Conservation (phyloP, 495 filamentous ascomycete genomes). For the Chaetomidium leptoderma region DNA sequence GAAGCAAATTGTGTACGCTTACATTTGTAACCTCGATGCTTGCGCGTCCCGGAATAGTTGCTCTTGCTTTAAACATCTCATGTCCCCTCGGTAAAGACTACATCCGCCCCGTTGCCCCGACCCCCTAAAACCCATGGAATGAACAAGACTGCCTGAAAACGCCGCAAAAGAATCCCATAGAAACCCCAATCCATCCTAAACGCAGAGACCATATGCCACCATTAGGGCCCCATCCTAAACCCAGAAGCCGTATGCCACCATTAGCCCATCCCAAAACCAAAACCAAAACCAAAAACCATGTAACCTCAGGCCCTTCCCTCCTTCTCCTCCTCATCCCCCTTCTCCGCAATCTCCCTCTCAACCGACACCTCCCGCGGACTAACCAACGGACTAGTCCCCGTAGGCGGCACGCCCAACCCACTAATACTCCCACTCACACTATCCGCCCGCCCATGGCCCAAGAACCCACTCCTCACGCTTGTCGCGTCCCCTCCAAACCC, state of each 20-base stretch:
- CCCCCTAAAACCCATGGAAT: background rate
- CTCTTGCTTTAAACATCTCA: background rate
- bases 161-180: background rate
- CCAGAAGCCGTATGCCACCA: background rate
- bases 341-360: slow-evolving; percentile 26
- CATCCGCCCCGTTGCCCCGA: too few species aligned
- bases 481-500: slow-evolving; percentile 59
- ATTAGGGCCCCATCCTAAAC: background rate
- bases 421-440: slow-evolving; percentile 76
- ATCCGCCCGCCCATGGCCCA: slow-evolving; percentile 75
- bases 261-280: background rate
- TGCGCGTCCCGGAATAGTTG: slow-evolving; percentile 1
- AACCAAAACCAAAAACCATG: background rate
- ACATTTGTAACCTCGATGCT: background rate
- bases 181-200: background rate
- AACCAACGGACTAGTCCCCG: slow-evolving; percentile 56
- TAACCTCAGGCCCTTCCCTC: background rate
- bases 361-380: slow-evolving; percentile 47
- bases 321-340: slow-evolving; percentile 13
- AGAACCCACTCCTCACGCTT: slow-evolving; percentile 70
- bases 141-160: background rate
- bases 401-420: slow-evolving; percentile 7
- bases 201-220: background rate
- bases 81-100: background rate
- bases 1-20: background rate